These are phyloP conservation scores for Aspergillus sergii DNA, from an alignment of 2,329 filamentous ascomycete species.

Conservation along the genomic window DNA sequence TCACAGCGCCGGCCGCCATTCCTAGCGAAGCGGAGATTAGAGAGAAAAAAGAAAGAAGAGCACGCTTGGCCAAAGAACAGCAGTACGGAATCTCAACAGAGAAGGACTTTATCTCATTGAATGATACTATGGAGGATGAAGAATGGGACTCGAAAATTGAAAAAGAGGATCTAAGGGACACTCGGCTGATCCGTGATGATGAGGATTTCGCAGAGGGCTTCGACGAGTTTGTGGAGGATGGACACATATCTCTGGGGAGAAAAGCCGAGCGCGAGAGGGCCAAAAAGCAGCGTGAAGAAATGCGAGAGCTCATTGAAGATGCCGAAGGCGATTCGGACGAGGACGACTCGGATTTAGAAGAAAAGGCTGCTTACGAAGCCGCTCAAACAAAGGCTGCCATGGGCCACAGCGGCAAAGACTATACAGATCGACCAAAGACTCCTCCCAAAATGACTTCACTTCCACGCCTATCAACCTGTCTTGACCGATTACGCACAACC, in stretches of 20 bases:
- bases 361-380: constrained; percentile 79
- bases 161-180: constrained; percentile 69
- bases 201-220: constrained; percentile 94
- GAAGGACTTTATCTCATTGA: constrained; percentile 52
- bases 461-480: constrained; percentile 69
- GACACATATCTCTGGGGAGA: constrained; percentile 73
- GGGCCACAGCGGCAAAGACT: constrained; percentile 50
- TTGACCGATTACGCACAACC: constrained; percentile 65
- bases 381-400: constrained; percentile 86
- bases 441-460: constrained; percentile 77
- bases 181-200: constrained; percentile 78
- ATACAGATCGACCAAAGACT: constrained; percentile 52
- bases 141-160: constrained; percentile 53
- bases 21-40: constrained; percentile 82
- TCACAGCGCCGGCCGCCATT: constrained; percentile 54
- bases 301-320: constrained; percentile 78
- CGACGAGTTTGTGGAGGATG: constrained; percentile 87
- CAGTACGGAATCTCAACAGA: constrained; percentile 58
- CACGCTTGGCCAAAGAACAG: constrained; percentile 74
- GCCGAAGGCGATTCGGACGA: constrained; percentile 70
- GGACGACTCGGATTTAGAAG: constrained; percentile 64
- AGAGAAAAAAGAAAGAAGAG: constrained; percentile 86
- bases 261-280: constrained; percentile 75
- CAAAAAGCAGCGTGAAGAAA: constrained; percentile 69
- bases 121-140: constrained; percentile 42